phyloP scores from a whole-genome alignment of 805 yeast species.

The Candida xyloterini region DNA sequence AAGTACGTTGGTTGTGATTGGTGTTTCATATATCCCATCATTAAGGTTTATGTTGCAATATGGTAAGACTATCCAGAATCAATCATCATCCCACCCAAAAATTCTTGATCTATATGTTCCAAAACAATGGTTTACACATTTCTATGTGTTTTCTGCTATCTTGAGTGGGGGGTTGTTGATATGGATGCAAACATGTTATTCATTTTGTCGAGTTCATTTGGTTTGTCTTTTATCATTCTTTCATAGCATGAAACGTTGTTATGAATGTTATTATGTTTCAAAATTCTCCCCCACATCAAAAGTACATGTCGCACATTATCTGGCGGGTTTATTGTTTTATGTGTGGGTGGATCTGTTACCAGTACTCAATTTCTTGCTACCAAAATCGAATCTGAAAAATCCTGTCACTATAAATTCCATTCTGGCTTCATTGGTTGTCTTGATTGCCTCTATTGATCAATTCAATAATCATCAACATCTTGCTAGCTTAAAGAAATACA shows the following conservation, averaged over 20 bases:
- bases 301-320: slow-evolving; percentile 65
- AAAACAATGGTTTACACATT: slow-evolving; percentile 61
- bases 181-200: neutral
- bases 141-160: slow-evolving; percentile 42
- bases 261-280: slow-evolving; percentile 52
- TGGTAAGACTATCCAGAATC: slow-evolving; percentile 39
- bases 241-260: slow-evolving; percentile 54
- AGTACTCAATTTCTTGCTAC: slow-evolving; percentile 17
- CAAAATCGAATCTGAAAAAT: neutral
- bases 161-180: slow-evolving; percentile 20
- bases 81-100: neutral
- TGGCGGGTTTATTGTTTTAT: slow-evolving; percentile 63
- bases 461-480: slow-evolving; percentile 47
- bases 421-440: slow-evolving; percentile 24
- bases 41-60: slow-evolving; percentile 40
- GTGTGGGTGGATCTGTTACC: slow-evolving; percentile 42
- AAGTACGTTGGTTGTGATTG: slow-evolving; percentile 25
- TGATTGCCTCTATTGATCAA: slow-evolving; percentile 44
- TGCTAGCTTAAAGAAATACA: slow-evolving; percentile 50
- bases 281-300: slow-evolving; percentile 45
- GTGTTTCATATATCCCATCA: slow-evolving; percentile 32
- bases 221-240: slow-evolving; percentile 28
- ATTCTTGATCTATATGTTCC: slow-evolving; percentile 46
- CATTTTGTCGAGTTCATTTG: slow-evolving; percentile 6
- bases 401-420: neutral